Conservation (phyloP, 2,329 filamentous ascomycete species). For the Colletotrichum sp. region DNA sequence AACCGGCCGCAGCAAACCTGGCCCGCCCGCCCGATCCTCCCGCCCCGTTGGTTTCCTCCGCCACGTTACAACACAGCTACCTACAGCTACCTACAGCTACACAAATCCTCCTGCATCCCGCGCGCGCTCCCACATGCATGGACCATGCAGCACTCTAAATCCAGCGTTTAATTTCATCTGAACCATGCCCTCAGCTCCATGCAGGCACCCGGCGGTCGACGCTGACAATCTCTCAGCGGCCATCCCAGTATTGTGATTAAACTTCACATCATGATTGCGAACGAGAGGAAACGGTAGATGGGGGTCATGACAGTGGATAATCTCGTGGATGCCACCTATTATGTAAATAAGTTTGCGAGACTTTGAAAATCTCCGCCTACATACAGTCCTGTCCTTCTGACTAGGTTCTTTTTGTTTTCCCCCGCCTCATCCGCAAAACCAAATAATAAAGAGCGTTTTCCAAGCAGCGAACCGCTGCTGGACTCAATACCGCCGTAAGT, state of each 20-base stretch:
- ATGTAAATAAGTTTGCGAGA: slow-evolving; percentile 9
- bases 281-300: background rate
- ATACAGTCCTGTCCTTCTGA: background rate
- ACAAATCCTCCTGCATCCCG: background rate
- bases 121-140: background rate
- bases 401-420: background rate
- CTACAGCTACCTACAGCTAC: background rate
- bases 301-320: slow-evolving; percentile 1
- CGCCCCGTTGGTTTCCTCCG: background rate
- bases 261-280: background rate
- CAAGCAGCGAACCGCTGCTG: background rate
- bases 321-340: slow-evolving; percentile 11
- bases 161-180: background rate
- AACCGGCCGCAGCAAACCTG: background rate
- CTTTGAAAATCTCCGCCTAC: background rate
- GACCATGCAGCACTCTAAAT: background rate
- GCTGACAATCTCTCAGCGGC: background rate
- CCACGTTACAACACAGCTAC: background rate
- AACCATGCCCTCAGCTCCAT: background rate
- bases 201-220: background rate
- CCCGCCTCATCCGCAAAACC: background rate
- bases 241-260: background rate
- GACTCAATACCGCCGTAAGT: slow-evolving; percentile 3
- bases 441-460: slow-evolving; percentile 4
- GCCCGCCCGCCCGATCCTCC: background rate